These are phyloP conservation scores for Penicillium manginii DNA, from an alignment of 495 filamentous ascomycete genomes.

Conservation along the genomic window DNA sequence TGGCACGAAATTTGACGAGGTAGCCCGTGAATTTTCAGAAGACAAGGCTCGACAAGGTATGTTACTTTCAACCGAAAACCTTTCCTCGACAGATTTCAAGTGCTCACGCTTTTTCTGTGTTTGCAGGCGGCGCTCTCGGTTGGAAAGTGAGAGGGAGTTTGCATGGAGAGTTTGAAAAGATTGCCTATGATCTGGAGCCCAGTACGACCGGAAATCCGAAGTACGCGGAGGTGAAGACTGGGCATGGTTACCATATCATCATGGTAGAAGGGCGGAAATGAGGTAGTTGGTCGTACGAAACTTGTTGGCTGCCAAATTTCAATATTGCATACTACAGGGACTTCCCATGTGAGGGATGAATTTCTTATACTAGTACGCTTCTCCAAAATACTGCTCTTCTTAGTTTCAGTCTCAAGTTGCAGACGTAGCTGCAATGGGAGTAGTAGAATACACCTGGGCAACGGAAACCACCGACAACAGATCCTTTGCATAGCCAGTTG, in stretches of 20 bases:
- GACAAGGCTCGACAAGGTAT: constrained; percentile 85
- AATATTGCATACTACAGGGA: neutral
- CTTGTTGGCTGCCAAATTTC: neutral
- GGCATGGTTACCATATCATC: constrained; percentile 90
- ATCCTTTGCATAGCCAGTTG: neutral
- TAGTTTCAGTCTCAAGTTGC: no score
- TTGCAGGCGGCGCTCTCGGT: constrained; percentile 74
- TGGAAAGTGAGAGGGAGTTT: constrained; percentile 80
- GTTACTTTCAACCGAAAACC: constrained; percentile 11
- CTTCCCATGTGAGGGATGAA: no score
- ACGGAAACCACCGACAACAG: no score
- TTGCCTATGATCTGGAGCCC: constrained; percentile 76
- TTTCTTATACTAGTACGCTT: no score
- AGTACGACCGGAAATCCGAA: constrained; percentile 78
- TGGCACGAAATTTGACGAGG: constrained; percentile 85
- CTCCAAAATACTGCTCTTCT: no score
- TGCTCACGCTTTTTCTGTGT: neutral
- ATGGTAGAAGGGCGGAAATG: constrained; percentile 81
- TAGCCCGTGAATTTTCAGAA: constrained; percentile 82
- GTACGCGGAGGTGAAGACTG: constrained; percentile 80
- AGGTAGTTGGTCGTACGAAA: neutral
- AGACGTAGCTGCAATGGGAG: no score
- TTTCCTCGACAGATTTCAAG: neutral
- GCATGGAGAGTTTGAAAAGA: constrained; percentile 76
- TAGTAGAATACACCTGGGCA: no score